Evolutionary conservation across 1,284 basidiomycete species (phyloP), one percentile per base, ranked within the genome.

Genomic region (Stereum hirsutum): DNA sequence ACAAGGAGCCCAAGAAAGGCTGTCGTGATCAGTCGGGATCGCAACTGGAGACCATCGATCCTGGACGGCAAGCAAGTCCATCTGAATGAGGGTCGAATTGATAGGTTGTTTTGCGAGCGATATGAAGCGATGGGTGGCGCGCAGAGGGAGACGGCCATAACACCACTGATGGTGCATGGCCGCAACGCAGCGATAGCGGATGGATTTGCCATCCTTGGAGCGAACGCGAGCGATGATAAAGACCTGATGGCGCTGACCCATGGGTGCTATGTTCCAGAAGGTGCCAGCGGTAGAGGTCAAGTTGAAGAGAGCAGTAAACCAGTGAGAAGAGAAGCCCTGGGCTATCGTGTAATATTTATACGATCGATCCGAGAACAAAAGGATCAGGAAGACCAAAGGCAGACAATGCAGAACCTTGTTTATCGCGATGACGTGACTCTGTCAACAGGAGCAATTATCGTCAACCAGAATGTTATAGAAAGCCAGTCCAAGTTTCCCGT

Each of bases 131-230:
- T 45, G 50, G 1, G 57, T 48, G 6, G 56, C 61, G 1, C 34
- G 43, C 6, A 66, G 48, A 17, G 66, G 60, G 6, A 61, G 46
- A 4, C 36, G 39, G 11, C 60, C 64, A 34, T 59, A 64, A 48
- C 60, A 67, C 60, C 60, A 65, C 49, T 66, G 62, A 46, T 66
- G 57, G 45, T 69, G 63, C 5, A 56, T 52, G 2, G 60, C 65
- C 3, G 56, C 64, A 19, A 70, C 48, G 40, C 66, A 70, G 25
- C 61, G 61, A 51, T 67, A 66, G 28, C 49, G 51, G n/a, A n/a
- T n/a, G n/a, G n/a, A n/a, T n/a, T n/a, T n/a, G n/a, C 57, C 30
- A 19, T 51, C 53, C 11, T 53, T 49, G n/a, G 56, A 49, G 25
- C 45, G 40, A 28, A 67, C 49, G 11, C 56, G 56, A 25, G 65